Evolutionary conservation across 2,329 filamentous ascomycete genomes (phyloP).

Genomic region (Aspergillus pseudoglaucus): DNA sequence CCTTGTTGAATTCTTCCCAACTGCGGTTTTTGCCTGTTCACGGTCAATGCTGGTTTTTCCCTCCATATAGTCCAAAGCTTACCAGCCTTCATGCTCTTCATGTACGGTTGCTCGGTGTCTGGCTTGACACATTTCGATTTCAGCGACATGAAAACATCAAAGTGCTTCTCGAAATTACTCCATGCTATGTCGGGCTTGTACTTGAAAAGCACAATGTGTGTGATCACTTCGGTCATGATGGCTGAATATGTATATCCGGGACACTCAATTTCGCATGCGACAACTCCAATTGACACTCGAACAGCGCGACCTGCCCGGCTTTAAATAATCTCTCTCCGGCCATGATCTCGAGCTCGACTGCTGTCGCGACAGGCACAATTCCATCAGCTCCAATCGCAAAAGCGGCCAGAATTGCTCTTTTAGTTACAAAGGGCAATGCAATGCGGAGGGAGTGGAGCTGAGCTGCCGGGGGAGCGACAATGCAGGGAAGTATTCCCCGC

Average conservation of each 20-base stretch:
- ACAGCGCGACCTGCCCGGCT: background rate
- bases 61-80: background rate
- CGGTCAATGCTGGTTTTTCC: background rate
- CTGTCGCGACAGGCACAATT: background rate
- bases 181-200: slow-evolving; percentile 1
- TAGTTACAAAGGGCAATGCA: background rate
- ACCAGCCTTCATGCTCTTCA: slow-evolving; percentile 5
- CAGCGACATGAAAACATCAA: slow-evolving; percentile 1
- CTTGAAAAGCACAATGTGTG: slow-evolving; percentile 2
- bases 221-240: background rate
- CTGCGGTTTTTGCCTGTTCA: slow-evolving; percentile 2
- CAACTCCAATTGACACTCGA: background rate
- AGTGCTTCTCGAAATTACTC: slow-evolving; percentile 1
- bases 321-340: background rate
- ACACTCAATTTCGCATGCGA: background rate
- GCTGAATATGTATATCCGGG: background rate
- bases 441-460: background rate
- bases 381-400: background rate
- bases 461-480: background rate
- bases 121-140: slow-evolving; percentile 1
- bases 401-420: background rate
- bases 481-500: background rate
- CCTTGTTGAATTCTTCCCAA: slow-evolving; percentile 3
- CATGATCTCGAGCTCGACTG: background rate
- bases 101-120: background rate